Evolutionary conservation across 2,329 filamentous ascomycete species (phyloP).

Genomic region (Arthroderma sp.): DNA sequence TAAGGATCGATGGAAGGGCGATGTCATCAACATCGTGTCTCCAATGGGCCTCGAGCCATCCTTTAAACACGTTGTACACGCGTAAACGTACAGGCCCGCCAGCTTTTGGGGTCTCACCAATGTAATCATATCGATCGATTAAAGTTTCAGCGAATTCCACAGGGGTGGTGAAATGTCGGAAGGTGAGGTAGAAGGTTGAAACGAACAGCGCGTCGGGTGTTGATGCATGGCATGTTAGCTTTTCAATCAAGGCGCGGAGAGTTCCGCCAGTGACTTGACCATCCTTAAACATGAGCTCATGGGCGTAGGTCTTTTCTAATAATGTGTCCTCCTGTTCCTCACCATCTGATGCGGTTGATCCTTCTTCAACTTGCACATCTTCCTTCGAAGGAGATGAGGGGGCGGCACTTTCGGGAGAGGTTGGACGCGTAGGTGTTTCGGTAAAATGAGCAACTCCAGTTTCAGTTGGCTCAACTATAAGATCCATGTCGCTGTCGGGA

Average conservation of each 20-base stretch:
- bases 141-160: constrained; percentile 65
- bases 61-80: constrained; percentile 94
- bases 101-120: constrained; percentile 62
- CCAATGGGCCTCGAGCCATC: constrained; percentile 96
- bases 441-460: constrained; percentile 20
- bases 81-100: constrained; percentile 72
- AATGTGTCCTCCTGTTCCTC: constrained; percentile 71
- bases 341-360: constrained; percentile 54
- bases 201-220: constrained; percentile 88
- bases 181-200: constrained; percentile 90
- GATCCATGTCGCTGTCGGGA: background rate
- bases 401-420: constrained; percentile 53
- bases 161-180: constrained; percentile 81
- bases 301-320: constrained; percentile 82
- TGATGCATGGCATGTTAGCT: constrained; percentile 81
- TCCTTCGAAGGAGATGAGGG: constrained; percentile 53
- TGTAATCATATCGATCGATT: constrained; percentile 87
- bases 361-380: constrained; percentile 53
- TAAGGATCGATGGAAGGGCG: constrained; percentile 62
- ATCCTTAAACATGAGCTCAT: constrained; percentile 90
- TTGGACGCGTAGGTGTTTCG: constrained; percentile 6
- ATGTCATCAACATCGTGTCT: constrained; percentile 65
- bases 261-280: constrained; percentile 90
- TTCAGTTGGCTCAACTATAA: constrained; percentile 14
- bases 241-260: constrained; percentile 80